Conservation (phyloP, 2,329 filamentous ascomycete genomes). For the Hyphodiscus sp. region DNA sequence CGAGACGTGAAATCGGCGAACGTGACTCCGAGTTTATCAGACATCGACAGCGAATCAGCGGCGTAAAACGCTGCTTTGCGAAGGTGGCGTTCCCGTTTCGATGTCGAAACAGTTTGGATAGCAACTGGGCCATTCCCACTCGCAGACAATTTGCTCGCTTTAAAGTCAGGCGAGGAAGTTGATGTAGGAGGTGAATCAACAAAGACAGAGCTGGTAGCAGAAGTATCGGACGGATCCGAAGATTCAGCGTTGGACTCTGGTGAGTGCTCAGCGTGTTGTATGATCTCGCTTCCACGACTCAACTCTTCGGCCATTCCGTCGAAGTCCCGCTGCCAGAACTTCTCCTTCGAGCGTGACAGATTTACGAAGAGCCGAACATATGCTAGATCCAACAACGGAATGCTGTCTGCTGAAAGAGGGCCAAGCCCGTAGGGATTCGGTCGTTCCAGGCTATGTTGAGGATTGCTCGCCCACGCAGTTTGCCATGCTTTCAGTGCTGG, state of each 20-base stretch:
- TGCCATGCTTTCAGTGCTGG: constrained; percentile 93
- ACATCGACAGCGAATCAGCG: constrained; percentile 83
- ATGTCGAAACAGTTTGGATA: constrained; percentile 39
- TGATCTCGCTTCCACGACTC: constrained; percentile 67
- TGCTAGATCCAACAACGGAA: constrained; percentile 83
- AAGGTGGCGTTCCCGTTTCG: constrained; percentile 77
- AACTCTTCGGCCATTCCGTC: constrained; percentile 86
- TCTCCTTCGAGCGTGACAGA: constrained; percentile 84
- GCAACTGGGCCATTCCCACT: constrained; percentile 22
- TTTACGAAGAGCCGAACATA: constrained; percentile 93
- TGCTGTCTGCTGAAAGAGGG: constrained; percentile 81
- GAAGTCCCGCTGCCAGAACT: constrained; percentile 91
- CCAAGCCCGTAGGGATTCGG: constrained; percentile 78
- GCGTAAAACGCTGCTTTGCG: constrained; percentile 95
- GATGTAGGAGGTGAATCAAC: constrained; percentile 47
- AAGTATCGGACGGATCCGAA: constrained; percentile 38
- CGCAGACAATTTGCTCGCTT: constrained; percentile 14
- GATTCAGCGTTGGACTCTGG: constrained; percentile 38
- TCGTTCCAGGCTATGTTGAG: constrained; percentile 74
- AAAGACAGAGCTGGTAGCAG: constrained; percentile 39
- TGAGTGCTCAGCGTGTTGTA: constrained; percentile 63
- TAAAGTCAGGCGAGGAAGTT: constrained; percentile 38
- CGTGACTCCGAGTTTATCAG: constrained; percentile 76
- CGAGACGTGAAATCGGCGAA: constrained; percentile 78
- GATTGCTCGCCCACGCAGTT: constrained; percentile 81